Percentiles rank a stretch among this genome's conserved stretches.
These are phyloP conservation scores for Carpinus fangiana DNA, from an alignment of 306 rosid species.

Conservation along the genomic window DNA sequence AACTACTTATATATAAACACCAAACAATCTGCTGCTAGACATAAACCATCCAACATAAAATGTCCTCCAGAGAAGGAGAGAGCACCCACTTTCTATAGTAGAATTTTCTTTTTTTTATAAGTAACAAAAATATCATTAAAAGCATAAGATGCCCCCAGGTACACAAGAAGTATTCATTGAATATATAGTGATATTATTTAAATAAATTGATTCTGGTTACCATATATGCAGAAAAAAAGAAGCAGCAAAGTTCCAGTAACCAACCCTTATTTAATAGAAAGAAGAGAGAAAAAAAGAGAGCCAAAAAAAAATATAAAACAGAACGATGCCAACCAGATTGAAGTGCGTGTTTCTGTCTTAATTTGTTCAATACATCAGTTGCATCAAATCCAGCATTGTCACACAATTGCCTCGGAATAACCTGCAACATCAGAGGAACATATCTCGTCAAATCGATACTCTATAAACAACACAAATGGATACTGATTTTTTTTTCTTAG, in stretches of 20 bases:
- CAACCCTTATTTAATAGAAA: not conserved
- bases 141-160: no score
- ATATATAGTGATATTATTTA: not conserved
- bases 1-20: slow-evolving; percentile 2
- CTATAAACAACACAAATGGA: not conserved
- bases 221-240: not conserved
- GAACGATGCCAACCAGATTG: slow-evolving; percentile 59
- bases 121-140: no score
- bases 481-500: not conserved
- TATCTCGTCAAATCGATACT: slow-evolving; percentile 15
- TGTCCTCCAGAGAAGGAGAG: not conserved
- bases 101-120: no score
- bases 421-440: slow-evolving; percentile 47
- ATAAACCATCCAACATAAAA: not conserved
- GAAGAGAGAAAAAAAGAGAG: not conserved
- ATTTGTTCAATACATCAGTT: slow-evolving; percentile 93
- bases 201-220: not conserved
- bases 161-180: no score
- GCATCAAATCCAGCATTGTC: slow-evolving; percentile 99
- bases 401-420: slow-evolving; percentile 94
- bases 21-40: not conserved
- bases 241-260: not conserved
- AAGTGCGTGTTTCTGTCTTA: slow-evolving; percentile 92
- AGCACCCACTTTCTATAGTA: not conserved
- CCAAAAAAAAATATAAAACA: not conserved